Evolutionary conservation across 2,329 filamentous ascomycete genomes (phyloP), one percentile per base, ranked within the genome.

Genomic region (Talaromyces sp.): DNA sequence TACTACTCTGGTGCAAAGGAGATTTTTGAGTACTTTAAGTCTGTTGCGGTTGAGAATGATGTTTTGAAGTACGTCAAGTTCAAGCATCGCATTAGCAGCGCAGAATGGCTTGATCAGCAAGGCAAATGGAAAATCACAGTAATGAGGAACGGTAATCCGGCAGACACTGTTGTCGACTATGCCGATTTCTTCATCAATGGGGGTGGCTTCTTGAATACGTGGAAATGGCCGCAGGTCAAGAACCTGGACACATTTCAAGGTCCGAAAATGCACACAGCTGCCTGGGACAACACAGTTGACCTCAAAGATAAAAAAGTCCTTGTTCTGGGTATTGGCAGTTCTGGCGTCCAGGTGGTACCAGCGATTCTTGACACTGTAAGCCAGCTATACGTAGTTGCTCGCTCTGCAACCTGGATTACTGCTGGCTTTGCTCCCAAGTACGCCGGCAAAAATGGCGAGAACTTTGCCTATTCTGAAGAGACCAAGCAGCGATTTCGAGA

Each of bases 211-310:
- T 60, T 72, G 59, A 64, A 58, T 56, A 65, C 66, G 43, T 19
- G n/a, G n/a, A 48, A 48, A 48, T 79, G 73, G 71, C 77, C 77
- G 5, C 67, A 77, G 51, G 74, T 81, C 14, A 64, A 67, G 3
- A 79, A 78, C 0, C 67, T 77, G 8, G 67, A 77, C 6, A 64
- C 65, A 8, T 82, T 81, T 64, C 66, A 75, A 53, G 76, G 77
- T 10, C 63, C 68, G 26, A 62, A 77, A 3, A 61, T 76, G n/a
- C 77, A 79, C 61, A 72, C 67, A 27, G 77, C 77, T 8, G 59
- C 54, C 10, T 79, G 75, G 74, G 68, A 73, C 19, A n/a, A 52
- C 9, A n/a, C 7, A 3, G 24, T 38, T 19, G 48, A 53, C 31
- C 48, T 38, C 3, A 51, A 17, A 11, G 56, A 31, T 3, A 53